A percentile compares a stretch with the other conserved stretches of the same genome.
phyloP scores from a whole-genome alignment of 2,329 filamentous ascomycete genomes.

The Colletotrichum cuscutae region DNA sequence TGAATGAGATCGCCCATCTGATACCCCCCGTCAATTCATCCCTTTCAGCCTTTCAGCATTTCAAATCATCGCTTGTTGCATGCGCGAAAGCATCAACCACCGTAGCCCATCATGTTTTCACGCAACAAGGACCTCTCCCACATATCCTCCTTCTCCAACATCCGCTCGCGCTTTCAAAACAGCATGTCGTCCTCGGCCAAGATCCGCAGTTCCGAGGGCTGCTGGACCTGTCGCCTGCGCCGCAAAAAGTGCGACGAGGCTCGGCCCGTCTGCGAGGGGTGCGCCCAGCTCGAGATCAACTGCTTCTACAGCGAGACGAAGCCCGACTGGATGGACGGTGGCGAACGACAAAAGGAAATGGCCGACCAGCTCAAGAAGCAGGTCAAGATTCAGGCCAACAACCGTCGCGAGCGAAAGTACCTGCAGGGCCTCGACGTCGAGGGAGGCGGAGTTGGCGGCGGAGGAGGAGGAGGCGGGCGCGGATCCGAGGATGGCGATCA shows the following conservation, averaged over 20 bases:
- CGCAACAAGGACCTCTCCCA: conserved; percentile 20
- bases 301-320: conserved; percentile 64
- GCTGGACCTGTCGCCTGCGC: conserved; percentile 70
- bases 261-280: conserved; percentile 62
- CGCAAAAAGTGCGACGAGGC: conserved; percentile 71
- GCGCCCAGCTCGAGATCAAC: conserved; percentile 63
- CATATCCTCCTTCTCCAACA: conserved; percentile 6
- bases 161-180: conserved; percentile 28
- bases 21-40: not conserved
- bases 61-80: not conserved
- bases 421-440: conserved; percentile 50
- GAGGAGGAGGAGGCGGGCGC: not conserved
- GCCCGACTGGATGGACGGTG: conserved; percentile 67
- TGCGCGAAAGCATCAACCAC: not conserved
- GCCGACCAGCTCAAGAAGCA: conserved; percentile 38
- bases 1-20: conserved; percentile 6
- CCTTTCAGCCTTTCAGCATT: not conserved
- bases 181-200: conserved; percentile 38
- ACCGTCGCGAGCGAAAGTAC: conserved; percentile 56
- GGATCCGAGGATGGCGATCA: conserved; percentile 11
- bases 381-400: conserved; percentile 39
- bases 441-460: not conserved
- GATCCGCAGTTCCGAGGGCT: conserved; percentile 58
- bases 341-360: conserved; percentile 38
- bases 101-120: conserved; percentile 21